A percentile compares a stretch with the other conserved stretches of the same genome.
Evolutionary conservation across 257 asterid species (phyloP).

Genomic region (Nicotiana attenuata): DNA sequence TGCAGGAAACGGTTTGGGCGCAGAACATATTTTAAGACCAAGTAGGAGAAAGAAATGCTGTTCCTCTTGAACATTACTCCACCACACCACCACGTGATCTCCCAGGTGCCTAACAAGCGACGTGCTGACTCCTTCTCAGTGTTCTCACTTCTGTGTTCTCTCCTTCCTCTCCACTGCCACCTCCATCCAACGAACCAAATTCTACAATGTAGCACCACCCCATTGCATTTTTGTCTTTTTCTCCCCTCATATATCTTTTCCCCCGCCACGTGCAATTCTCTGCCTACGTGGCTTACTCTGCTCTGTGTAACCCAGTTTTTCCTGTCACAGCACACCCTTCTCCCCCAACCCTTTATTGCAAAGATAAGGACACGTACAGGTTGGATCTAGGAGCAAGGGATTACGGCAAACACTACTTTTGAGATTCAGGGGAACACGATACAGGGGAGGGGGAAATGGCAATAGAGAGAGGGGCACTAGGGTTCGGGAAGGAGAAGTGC

Average conservation of each 20-base stretch:
- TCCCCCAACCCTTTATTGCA: background rate
- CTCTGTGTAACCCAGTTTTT: background rate
- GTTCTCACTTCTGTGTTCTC: background rate
- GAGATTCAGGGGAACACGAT: background rate
- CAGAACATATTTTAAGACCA: background rate
- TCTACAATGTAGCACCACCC: background rate
- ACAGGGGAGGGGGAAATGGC: background rate
- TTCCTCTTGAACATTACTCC: background rate
- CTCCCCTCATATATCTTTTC: background rate
- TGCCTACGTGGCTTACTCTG: background rate
- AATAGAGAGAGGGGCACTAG: background rate
- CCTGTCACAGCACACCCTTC: background rate
- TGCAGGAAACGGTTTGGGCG: background rate
- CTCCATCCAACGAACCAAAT: background rate
- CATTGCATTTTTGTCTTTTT: background rate
- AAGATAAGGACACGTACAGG: background rate
- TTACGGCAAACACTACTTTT: background rate
- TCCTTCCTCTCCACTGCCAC: background rate
- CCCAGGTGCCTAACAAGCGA: background rate
- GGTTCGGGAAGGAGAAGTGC: background rate
- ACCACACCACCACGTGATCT: background rate
- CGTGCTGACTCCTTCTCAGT: background rate
- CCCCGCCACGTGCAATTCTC: background rate
- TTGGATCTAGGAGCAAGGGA: background rate
- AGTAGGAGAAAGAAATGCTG: background rate